phyloP scores from a whole-genome alignment of 495 filamentous ascomycete species.

The Hypoxylon trugodes region DNA sequence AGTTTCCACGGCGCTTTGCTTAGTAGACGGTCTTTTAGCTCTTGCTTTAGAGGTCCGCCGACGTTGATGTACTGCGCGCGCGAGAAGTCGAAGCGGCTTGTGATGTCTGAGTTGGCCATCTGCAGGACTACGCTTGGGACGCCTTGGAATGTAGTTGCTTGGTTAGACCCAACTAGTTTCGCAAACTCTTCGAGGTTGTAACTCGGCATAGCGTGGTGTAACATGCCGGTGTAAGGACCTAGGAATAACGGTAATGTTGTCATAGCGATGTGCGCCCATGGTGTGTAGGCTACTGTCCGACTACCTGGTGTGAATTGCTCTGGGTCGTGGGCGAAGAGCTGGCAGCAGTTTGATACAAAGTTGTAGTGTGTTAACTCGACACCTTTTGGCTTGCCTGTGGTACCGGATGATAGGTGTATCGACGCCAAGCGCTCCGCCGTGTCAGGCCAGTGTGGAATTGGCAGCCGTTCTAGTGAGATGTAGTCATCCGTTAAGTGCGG shows the following conservation, averaged over 20 bases:
- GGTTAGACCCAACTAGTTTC: conserved; percentile 29
- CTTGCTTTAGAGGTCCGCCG: conserved; percentile 30
- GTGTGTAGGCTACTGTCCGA: conserved; percentile 48
- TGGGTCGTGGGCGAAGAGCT: conserved; percentile 46
- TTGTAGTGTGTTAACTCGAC: conserved; percentile 79
- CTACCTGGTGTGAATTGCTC: conserved; percentile 38
- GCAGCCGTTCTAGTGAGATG: conserved; percentile 34
- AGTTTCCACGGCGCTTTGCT: conserved; percentile 34
- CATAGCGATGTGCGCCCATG: conserved; percentile 50
- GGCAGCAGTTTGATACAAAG: conserved; percentile 66
- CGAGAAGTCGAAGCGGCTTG: conserved; percentile 33
- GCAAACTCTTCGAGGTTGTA: conserved; percentile 39
- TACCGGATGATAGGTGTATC: conserved; percentile 58
- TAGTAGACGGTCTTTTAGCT: conserved; percentile 23
- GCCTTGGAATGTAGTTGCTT: conserved; percentile 38
- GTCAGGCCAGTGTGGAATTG: conserved; percentile 48
- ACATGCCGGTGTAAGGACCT: conserved; percentile 40
- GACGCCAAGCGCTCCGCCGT: conserved; percentile 32
- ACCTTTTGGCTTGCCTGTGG: conserved; percentile 79
- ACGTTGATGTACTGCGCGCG: conserved; percentile 37
- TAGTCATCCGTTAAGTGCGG: conserved; percentile 37
- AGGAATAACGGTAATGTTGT: conserved; percentile 50
- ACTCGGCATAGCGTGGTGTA: conserved; percentile 42
- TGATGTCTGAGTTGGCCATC: conserved; percentile 35
- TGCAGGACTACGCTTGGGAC: conserved; percentile 40